These are phyloP conservation scores for Drosera spatulata DNA, from an alignment of 179 eudicot species.

Conservation along the genomic window DNA sequence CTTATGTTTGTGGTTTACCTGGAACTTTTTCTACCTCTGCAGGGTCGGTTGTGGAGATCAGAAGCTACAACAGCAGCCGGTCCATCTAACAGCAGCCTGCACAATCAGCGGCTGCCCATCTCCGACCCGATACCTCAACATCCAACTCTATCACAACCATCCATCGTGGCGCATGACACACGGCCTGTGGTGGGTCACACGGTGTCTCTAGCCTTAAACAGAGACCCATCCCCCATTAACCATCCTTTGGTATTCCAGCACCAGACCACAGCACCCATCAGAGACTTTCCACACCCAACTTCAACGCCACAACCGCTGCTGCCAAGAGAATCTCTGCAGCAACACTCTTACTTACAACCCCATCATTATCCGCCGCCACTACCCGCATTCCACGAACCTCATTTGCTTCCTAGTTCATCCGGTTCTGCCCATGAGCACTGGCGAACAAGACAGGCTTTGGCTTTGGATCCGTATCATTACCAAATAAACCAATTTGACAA, in stretches of 20 bases:
- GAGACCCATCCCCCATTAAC: slow-evolving; percentile 10
- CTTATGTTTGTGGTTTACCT: too few relatives aligned
- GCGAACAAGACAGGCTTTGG: neutral
- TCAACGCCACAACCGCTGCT: slow-evolving; percentile 1
- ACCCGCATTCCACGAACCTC: slow-evolving; percentile 1
- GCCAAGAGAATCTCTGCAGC: slow-evolving; percentile 7
- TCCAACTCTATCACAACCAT: neutral
- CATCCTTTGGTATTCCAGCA: slow-evolving; percentile 5
- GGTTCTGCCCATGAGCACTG: neutral
- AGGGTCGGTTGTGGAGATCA: too few relatives aligned
- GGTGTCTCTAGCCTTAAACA: slow-evolving; percentile 1
- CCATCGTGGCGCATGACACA: neutral
- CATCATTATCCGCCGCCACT: slow-evolving; percentile 1
- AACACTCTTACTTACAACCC: neutral
- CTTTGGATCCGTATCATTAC: neutral
- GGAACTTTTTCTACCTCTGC: too few relatives aligned
- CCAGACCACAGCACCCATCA: neutral
- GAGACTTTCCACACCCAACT: neutral
- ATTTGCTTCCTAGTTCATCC: neutral
- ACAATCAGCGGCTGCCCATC: too few relatives aligned
- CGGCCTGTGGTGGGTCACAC: slow-evolving; percentile 3
- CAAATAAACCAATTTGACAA: neutral
- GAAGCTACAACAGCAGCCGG: too few relatives aligned
- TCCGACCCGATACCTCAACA: too few relatives aligned
- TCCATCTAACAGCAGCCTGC: too few relatives aligned